Evolutionary conservation across 768 basidiomycete genomes (phyloP).

Genomic region (Leccinellum rugosiceps): DNA sequence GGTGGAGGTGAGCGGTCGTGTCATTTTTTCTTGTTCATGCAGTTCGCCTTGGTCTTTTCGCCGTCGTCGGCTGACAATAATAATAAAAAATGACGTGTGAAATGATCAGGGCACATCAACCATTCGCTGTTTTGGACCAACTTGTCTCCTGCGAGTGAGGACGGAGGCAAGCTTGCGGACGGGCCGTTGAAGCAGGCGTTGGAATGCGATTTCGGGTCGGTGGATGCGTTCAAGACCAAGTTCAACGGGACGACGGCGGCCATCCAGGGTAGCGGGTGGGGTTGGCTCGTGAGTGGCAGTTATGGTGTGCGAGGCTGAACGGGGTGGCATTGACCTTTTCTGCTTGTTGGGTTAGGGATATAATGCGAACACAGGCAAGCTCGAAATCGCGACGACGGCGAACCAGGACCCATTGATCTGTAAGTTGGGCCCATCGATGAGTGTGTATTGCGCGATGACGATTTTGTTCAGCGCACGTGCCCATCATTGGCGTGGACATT

Average conservation of each 20-base stretch:
- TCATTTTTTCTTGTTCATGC: not conserved
- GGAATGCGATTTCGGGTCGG: constrained; percentile 77
- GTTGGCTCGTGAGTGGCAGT: constrained; percentile 73
- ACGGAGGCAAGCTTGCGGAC: constrained; percentile 61
- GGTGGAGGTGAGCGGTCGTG: constrained; percentile 66
- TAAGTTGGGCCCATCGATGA: constrained; percentile 28
- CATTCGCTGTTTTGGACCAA: constrained; percentile 98
- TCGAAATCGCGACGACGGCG: constrained; percentile 89
- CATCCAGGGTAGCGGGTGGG: constrained; percentile 98
- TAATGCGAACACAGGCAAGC: constrained; percentile 59
- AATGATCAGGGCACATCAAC: constrained; percentile 72
- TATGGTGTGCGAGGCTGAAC: not conserved
- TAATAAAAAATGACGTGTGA: not conserved
- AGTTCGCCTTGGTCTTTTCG: too few relatives aligned
- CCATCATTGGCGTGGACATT: constrained; percentile 94
- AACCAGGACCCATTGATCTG: constrained; percentile 93
- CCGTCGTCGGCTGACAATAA: not conserved
- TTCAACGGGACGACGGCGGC: constrained; percentile 87
- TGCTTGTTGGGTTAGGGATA: constrained; percentile 52
- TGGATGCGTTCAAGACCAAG: constrained; percentile 82
- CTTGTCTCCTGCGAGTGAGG: constrained; percentile 67
- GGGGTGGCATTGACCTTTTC: not conserved
- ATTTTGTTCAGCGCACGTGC: constrained; percentile 60
- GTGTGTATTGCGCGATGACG: constrained; percentile 4
- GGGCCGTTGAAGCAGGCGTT: constrained; percentile 77